Percentiles rank a stretch among this genome's conserved stretches.
Conservation (phyloP, 495 filamentous ascomycete species). For the Terfezia claveryi region DNA sequence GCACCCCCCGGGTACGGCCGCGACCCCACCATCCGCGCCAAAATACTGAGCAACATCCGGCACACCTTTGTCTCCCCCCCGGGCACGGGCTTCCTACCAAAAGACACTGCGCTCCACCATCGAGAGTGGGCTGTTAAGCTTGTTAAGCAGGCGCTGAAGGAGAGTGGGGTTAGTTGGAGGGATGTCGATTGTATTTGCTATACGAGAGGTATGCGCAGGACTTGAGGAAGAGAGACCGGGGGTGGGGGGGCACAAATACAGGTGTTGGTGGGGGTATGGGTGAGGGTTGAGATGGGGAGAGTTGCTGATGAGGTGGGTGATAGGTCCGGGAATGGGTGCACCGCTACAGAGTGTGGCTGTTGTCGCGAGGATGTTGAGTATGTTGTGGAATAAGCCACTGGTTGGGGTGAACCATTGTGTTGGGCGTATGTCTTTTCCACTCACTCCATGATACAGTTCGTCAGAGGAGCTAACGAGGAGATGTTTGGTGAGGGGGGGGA, state of each 20-base stretch:
- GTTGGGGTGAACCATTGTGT: constrained; percentile 96
- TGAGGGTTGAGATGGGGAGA: neutral
- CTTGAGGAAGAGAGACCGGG: neutral
- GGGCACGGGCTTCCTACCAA: constrained; percentile 85
- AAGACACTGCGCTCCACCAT: constrained; percentile 87
- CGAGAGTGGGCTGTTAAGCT: constrained; percentile 60
- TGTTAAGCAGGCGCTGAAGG: constrained; percentile 50
- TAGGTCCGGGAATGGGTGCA: constrained; percentile 79
- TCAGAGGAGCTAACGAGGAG: neutral
- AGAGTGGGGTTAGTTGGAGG: constrained; percentile 35
- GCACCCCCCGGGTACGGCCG: constrained; percentile 33
- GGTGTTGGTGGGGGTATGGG: too few relatives aligned
- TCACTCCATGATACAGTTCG: neutral
- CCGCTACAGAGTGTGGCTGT: constrained; percentile 77
- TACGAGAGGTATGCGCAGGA: constrained; percentile 36
- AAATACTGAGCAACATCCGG: constrained; percentile 78
- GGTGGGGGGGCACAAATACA: too few relatives aligned
- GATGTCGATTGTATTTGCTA: constrained; percentile 87
- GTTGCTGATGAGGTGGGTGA: neutral
- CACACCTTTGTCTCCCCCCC: constrained; percentile 85
- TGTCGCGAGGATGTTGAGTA: constrained; percentile 55
- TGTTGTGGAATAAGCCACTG: constrained; percentile 71
- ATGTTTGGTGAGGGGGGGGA: constrained; percentile 9
- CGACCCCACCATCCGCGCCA: constrained; percentile 29
- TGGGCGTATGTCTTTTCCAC: constrained; percentile 38